Evolutionary conservation across 202 grass and related monocot species (phyloP).

Genomic region (Carex arenaria): DNA sequence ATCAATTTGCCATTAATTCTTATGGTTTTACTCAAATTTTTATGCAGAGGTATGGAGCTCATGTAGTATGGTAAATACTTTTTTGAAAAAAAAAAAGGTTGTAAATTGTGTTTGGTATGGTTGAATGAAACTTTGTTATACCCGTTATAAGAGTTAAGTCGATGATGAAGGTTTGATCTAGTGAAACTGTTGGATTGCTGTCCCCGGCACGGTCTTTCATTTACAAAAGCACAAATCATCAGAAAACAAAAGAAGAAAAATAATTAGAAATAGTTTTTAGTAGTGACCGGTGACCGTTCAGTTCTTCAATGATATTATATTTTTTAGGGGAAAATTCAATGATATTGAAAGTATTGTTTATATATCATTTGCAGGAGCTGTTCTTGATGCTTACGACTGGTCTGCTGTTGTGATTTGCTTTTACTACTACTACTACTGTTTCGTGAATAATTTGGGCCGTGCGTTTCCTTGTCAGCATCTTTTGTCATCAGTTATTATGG

Average conservation of each 20-base stretch:
- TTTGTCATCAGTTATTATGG: background rate
- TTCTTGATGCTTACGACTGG: background rate
- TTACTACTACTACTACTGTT: background rate
- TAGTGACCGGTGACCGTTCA: background rate
- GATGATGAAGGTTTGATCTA: background rate
- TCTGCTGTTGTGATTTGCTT: background rate
- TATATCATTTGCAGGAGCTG: background rate
- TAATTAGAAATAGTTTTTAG: background rate
- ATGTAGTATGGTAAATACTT: background rate
- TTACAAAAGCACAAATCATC: background rate
- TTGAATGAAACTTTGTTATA: background rate
- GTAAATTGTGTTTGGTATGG: background rate
- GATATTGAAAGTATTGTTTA: background rate
- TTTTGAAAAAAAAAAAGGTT: background rate
- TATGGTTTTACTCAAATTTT: background rate
- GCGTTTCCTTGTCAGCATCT: background rate
- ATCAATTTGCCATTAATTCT: background rate
- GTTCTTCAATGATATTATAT: background rate
- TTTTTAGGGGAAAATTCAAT: background rate
- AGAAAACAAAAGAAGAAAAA: background rate
- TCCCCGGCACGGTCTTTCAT: background rate
- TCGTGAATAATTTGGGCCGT: background rate
- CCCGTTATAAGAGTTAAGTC: background rate
- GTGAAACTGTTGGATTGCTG: background rate
- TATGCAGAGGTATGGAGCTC: too few relatives aligned